Conservation (phyloP, 73 alveolate genomes). For the Uronychia binucleata region DNA sequence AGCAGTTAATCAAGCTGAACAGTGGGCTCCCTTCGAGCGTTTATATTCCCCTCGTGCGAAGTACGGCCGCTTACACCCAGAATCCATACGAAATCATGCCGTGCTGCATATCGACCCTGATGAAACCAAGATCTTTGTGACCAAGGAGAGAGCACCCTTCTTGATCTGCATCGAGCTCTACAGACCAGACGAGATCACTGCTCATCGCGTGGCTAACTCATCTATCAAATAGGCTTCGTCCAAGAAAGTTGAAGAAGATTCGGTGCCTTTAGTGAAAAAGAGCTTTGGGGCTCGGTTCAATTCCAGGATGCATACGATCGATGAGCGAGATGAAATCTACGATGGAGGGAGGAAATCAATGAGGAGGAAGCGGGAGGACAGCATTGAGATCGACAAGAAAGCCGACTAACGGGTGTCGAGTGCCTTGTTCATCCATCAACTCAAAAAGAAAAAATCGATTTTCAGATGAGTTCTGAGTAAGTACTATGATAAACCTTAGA, state of each 20-base stretch:
- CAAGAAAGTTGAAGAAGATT: background rate
- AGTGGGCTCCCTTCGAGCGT: conserved; percentile 68
- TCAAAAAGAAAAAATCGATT: conserved; percentile 1
- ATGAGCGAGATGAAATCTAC: background rate
- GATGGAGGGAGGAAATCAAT: background rate
- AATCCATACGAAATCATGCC: conserved; percentile 76
- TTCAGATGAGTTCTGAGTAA: background rate
- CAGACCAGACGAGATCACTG: conserved; percentile 73
- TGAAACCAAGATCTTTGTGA: conserved; percentile 72
- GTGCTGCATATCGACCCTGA: conserved; percentile 68
- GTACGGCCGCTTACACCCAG: conserved; percentile 6
- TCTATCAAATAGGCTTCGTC: background rate
- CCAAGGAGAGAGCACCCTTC: conserved; percentile 82
- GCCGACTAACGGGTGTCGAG: background rate
- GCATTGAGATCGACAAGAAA: background rate
- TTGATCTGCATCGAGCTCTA: conserved; percentile 73
- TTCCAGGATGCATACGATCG: background rate
- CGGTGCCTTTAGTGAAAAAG: background rate
- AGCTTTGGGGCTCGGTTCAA: background rate
- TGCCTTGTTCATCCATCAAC: background rate
- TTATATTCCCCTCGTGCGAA: conserved; percentile 70
- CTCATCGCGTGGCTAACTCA: too few relatives aligned
- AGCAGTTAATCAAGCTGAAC: conserved; percentile 53
- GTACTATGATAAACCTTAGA: background rate
- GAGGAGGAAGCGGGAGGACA: background rate